A percentile compares a stretch with the other conserved stretches of the same genome.
These are phyloP conservation scores for Barnettozyma botsteinii DNA, from an alignment of 805 yeast genomes.

Conservation along the genomic window DNA sequence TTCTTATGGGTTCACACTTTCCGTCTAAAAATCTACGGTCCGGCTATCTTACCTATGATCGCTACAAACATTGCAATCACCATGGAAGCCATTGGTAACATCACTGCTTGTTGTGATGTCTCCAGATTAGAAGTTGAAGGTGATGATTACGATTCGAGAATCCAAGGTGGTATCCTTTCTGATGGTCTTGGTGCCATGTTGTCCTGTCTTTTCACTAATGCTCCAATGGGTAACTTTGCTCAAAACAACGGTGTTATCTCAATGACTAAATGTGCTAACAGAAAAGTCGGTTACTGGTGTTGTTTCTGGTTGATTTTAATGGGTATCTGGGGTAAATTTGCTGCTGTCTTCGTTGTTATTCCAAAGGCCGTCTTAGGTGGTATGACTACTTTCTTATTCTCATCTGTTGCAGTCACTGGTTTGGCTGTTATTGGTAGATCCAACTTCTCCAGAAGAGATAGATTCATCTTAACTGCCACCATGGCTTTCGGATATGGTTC, in stretches of 20 bases:
- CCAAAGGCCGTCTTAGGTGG: conserved; percentile 83
- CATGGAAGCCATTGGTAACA: conserved; percentile 94
- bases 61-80: conserved; percentile 77
- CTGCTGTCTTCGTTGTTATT: conserved; percentile 82
- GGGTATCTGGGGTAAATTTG: conserved; percentile 86
- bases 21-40: conserved; percentile 70
- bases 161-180: conserved; percentile 89
- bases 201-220: conserved; percentile 72
- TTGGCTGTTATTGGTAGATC: conserved; percentile 51
- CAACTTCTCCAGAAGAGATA: conserved; percentile 61
- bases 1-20: conserved; percentile 91
- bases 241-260: conserved; percentile 95
- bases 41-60: conserved; percentile 76
- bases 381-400: conserved; percentile 72
- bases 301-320: conserved; percentile 73
- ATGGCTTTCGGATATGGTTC: conserved; percentile 64
- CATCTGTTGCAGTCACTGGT: conserved; percentile 73
- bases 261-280: conserved; percentile 84
- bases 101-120: conserved; percentile 91
- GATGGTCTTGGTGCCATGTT: conserved; percentile 74
- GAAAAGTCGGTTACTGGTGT: conserved; percentile 75
- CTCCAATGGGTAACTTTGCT: conserved; percentile 91
- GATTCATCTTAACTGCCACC: conserved; percentile 62
- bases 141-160: conserved; percentile 68
- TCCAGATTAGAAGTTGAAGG: conserved; percentile 84